These are phyloP conservation scores for Extremus antarcticus DNA, from an alignment of 495 filamentous ascomycete species.

Conservation along the genomic window DNA sequence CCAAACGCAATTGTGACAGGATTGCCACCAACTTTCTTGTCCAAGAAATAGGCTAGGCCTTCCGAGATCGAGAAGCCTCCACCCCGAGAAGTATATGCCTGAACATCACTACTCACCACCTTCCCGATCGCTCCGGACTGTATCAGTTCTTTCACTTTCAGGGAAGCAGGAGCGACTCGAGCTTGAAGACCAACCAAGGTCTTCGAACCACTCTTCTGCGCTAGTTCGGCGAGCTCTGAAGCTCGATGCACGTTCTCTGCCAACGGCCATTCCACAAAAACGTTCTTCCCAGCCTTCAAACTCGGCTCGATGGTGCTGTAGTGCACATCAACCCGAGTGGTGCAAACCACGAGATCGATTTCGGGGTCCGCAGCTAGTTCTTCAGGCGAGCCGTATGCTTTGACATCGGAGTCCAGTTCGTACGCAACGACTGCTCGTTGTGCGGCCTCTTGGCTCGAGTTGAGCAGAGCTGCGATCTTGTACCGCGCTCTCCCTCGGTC, in stretches of 20 bases:
- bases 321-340: slow-evolving; percentile 46
- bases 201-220: slow-evolving; percentile 29
- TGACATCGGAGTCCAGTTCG: slow-evolving; percentile 33
- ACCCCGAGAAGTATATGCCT: slow-evolving; percentile 29
- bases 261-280: slow-evolving; percentile 50
- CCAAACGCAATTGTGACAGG: slow-evolving; percentile 41
- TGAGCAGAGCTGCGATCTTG: slow-evolving; percentile 48
- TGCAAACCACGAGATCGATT: slow-evolving; percentile 49
- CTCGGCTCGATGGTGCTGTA: slow-evolving; percentile 35
- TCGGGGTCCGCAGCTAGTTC: slow-evolving; percentile 43
- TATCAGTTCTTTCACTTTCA: slow-evolving; percentile 39
- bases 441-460: slow-evolving; percentile 41
- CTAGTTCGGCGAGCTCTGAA: slow-evolving; percentile 34
- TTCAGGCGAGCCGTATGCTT: slow-evolving; percentile 42
- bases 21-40: slow-evolving; percentile 40
- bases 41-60: slow-evolving; percentile 35
- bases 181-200: slow-evolving; percentile 46
- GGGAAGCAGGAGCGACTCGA: slow-evolving; percentile 32
- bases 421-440: slow-evolving; percentile 38
- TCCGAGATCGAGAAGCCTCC: slow-evolving; percentile 27
- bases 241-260: slow-evolving; percentile 28
- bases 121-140: slow-evolving; percentile 41
- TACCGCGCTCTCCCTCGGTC: slow-evolving; percentile 31
- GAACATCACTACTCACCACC: slow-evolving; percentile 42
- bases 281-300: slow-evolving; percentile 45